Base-by-base conservation (phyloP, 768 basidiomycete species). In the Jaapia argillacea region DNA sequence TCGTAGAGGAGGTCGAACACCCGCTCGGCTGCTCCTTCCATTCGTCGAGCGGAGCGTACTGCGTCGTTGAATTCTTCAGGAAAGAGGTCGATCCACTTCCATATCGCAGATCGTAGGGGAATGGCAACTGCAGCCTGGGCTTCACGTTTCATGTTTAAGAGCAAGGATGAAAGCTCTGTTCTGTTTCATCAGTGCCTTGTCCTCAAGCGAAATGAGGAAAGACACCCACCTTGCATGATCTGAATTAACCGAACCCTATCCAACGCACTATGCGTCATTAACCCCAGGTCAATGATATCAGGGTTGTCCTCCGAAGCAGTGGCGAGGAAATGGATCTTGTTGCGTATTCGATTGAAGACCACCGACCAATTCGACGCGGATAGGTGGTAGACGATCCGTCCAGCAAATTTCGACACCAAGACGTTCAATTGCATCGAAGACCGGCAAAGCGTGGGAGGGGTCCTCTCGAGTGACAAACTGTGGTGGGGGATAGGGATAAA, bases 81-180 rank as follows among this genome's bases (percentile, higher is more conserved):
- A 54, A 81, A 85, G 20, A 75, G 66, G 24, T 84, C 79, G 24
- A 93, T 79, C 89, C 89, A 94, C 49, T 84, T 89, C 90, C 91
- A 93, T 22, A 94, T 67, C 1, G 86, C 87, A 23, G 74, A 69
- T 18, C 88, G 77, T 26, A 94, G 69, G 22, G 83, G 76, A 22
- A 74, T 66, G 0, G 88, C 78, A 39, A 92, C 71, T 1, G 83
- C 79, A 12, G 73, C 60, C 45, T 89, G 87, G 0, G 81, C 75
- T 31, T 85, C 79, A 25, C 69, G 71, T 49, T 76, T 78, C 79
- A 94, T 83, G 55, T 83, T 85, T 20, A 93, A 76, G 23, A 94
- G 74, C 3, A 88, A 68, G 1, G 85, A 85, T 0, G 85, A 85
- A 1, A 92, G 56, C 56, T 93, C 91, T 85, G 53, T 41, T 12